Evolutionary conservation across 2,329 filamentous ascomycete genomes (phyloP).

Genomic region (Cadophora malorum): DNA sequence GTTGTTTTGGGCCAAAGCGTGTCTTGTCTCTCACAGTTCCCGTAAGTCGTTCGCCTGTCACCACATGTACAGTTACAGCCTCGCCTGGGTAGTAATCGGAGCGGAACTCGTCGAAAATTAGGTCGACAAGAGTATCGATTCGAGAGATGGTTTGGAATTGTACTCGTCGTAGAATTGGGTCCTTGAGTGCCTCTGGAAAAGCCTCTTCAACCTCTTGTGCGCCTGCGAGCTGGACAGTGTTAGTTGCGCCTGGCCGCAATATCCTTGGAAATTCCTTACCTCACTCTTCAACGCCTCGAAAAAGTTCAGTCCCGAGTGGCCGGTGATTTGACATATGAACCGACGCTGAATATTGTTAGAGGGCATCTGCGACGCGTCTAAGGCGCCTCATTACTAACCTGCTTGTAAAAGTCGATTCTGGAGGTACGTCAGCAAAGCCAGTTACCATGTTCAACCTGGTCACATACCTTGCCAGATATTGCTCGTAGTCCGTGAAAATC

Average conservation of each 20-base stretch:
- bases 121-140: slow-evolving; percentile 80
- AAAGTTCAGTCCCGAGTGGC: slow-evolving; percentile 88
- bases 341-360: slow-evolving; percentile 56
- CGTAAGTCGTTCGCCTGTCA: slow-evolving; percentile 71
- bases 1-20: slow-evolving; percentile 67
- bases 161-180: slow-evolving; percentile 86
- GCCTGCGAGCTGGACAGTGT: slow-evolving; percentile 66
- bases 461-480: slow-evolving; percentile 80
- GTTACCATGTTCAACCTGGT: slow-evolving; percentile 20
- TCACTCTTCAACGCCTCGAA: slow-evolving; percentile 93
- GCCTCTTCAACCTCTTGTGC: slow-evolving; percentile 88
- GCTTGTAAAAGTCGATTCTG: slow-evolving; percentile 92
- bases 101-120: slow-evolving; percentile 80
- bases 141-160: slow-evolving; percentile 90
- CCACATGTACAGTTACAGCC: slow-evolving; percentile 74
- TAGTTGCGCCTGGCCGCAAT: slow-evolving; percentile 39
- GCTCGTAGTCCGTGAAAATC: slow-evolving; percentile 86
- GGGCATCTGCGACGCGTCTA: slow-evolving; percentile 27
- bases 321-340: slow-evolving; percentile 96
- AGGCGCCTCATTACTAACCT: slow-evolving; percentile 60
- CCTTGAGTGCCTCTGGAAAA: slow-evolving; percentile 90
- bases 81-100: slow-evolving; percentile 91
- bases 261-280: slow-evolving; percentile 58
- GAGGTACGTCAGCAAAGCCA: slow-evolving; percentile 42
- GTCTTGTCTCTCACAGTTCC: slow-evolving; percentile 87